Evolutionary conservation across 352 stramenopile genomes (phyloP).

Genomic region (Phytophthora europaea): DNA sequence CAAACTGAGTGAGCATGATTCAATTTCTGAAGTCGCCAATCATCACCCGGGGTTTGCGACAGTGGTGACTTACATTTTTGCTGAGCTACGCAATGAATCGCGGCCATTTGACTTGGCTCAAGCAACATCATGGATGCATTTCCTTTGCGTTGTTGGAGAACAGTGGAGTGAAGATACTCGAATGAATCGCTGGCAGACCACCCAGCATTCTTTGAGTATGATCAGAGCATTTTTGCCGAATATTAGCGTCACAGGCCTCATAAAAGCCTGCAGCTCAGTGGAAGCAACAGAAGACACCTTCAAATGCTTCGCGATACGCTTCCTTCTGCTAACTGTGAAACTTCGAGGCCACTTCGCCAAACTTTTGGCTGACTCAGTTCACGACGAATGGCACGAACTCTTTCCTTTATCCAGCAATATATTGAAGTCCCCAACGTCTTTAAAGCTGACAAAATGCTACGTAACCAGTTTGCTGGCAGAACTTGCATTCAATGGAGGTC

Average conservation of each 20-base stretch:
- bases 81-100: background rate
- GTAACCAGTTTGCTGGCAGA: conserved; percentile 24
- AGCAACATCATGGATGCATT: conserved; percentile 12
- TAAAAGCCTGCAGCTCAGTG: conserved; percentile 14
- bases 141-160: conserved; percentile 28
- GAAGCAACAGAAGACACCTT: background rate
- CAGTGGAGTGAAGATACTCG: conserved; percentile 9
- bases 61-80: conserved; percentile 17
- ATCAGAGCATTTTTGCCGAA: background rate
- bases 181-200: background rate
- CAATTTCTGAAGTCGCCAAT: conserved; percentile 3
- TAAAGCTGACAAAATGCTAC: conserved; percentile 9
- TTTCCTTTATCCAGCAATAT: conserved; percentile 8
- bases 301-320: conserved; percentile 8
- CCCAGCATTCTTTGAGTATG: background rate
- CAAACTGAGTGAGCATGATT: conserved; percentile 11
- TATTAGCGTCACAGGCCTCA: background rate
- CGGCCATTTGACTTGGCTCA: background rate
- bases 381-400: conserved; percentile 16
- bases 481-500: background rate
- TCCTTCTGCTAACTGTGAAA: conserved; percentile 5
- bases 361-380: background rate
- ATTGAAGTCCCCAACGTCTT: conserved; percentile 5
- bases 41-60: conserved; percentile 17
- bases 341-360: background rate